phyloP scores from a whole-genome alignment of 2,329 filamentous ascomycete species.

The Alternaria viburni region DNA sequence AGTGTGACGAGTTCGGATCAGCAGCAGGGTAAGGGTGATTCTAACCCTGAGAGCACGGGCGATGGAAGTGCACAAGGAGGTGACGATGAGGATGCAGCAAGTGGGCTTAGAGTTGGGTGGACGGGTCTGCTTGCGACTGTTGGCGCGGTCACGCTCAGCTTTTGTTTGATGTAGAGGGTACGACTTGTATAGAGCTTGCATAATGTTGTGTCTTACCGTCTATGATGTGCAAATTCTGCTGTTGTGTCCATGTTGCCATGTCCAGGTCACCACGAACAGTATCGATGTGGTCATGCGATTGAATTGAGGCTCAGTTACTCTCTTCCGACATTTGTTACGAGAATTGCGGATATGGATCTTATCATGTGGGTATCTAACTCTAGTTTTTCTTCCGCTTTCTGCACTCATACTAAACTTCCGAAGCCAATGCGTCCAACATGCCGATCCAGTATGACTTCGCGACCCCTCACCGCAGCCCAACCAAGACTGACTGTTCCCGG shows the following conservation, averaged over 20 bases:
- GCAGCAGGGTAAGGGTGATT: conserved; percentile 35
- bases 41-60: conserved; percentile 21
- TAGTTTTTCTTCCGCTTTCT: background rate
- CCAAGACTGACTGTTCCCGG: conserved; percentile 12
- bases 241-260: background rate
- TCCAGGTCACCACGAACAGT: no score
- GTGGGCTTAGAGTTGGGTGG: conserved; percentile 20
- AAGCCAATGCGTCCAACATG: conserved; percentile 16
- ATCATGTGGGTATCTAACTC: background rate
- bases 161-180: conserved; percentile 4
- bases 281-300: no score
- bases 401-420: background rate
- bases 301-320: no score
- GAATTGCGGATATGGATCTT: background rate
- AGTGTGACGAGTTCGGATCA: conserved; percentile 33
- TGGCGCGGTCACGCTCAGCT: conserved; percentile 9
- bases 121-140: conserved; percentile 15
- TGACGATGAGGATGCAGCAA: conserved; percentile 23
- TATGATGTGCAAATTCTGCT: background rate
- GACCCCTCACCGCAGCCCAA: conserved; percentile 27
- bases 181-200: background rate
- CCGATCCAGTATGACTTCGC: conserved; percentile 22
- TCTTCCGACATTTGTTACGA: background rate
- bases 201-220: background rate
- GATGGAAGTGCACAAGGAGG: conserved; percentile 8